A percentile compares a stretch with the other conserved stretches of the same genome.
phyloP scores from a whole-genome alignment of 2,329 filamentous ascomycete genomes.

The Penicillium verrucosum region DNA sequence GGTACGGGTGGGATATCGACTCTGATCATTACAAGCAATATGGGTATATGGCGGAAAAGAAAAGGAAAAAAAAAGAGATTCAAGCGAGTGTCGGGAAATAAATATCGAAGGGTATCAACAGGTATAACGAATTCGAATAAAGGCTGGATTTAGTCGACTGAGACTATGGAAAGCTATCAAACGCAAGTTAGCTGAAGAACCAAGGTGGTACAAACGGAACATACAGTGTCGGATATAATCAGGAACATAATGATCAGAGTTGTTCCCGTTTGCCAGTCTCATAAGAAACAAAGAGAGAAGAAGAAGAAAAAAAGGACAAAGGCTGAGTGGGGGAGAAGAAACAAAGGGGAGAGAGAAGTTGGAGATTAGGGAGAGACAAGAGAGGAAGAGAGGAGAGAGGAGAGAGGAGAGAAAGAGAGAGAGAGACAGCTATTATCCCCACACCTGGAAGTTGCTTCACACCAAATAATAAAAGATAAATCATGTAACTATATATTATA shows the following conservation, averaged over 20 bases:
- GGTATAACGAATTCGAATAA: constrained; percentile 16
- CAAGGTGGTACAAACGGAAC: constrained; percentile 9
- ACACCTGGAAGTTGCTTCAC: not conserved
- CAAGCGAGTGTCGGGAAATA: constrained; percentile 19
- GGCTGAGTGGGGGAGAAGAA: not conserved
- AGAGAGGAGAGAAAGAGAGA: not conserved
- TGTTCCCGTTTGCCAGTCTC: constrained; percentile 20
- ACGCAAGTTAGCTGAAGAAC: constrained; percentile 15
- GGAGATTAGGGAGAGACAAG: not conserved
- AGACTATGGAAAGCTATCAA: constrained; percentile 17
- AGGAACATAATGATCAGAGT: constrained; percentile 20
- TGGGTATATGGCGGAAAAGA: constrained; percentile 14
- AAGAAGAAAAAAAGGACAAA: not conserved
- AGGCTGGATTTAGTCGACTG: constrained; percentile 16
- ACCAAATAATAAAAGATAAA: not conserved
- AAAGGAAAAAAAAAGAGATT: not conserved
- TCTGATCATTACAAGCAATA: constrained; percentile 20
- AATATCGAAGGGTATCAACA: constrained; percentile 6
- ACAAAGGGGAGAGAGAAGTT: not conserved
- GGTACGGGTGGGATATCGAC: not conserved
- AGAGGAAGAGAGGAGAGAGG: too few species aligned
- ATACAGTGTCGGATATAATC: constrained; percentile 12
- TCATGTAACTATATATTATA: not conserved
- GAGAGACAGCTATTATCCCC: not conserved
- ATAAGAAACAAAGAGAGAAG: constrained; percentile 3